phyloP scores from a whole-genome alignment of 257 asterid species.

The Eucommia ulmoides region DNA sequence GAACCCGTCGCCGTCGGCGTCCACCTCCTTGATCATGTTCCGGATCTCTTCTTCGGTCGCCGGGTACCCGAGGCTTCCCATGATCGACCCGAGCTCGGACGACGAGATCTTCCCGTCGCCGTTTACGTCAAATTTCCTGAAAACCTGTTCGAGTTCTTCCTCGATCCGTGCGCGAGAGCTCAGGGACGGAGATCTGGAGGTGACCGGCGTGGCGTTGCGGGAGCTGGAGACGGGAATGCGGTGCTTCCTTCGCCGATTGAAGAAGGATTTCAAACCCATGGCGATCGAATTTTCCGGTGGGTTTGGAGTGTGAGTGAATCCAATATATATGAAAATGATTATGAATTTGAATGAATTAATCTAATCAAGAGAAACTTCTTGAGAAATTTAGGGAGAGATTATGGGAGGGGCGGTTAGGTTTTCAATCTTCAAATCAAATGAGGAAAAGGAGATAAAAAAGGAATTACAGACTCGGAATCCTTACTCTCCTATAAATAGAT shows the following conservation, averaged over 20 bases:
- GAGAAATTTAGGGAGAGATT: too few relatives aligned
- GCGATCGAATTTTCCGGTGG: too few relatives aligned
- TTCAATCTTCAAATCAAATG: too few relatives aligned
- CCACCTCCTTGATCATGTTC: conserved; percentile 16
- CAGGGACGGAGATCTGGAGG: background rate
- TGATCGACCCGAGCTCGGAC: conserved; percentile 10
- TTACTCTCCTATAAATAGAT: too few relatives aligned
- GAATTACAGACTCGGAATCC: too few relatives aligned
- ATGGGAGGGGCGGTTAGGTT: too few relatives aligned
- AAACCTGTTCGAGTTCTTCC: conserved; percentile 16
- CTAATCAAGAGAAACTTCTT: too few relatives aligned
- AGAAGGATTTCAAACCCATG: background rate
- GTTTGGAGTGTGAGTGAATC: too few relatives aligned
- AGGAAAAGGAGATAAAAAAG: too few relatives aligned
- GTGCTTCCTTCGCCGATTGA: background rate
- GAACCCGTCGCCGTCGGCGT: conserved; percentile 24
- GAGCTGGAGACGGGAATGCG: background rate
- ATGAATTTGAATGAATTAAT: too few relatives aligned
- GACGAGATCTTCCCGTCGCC: conserved; percentile 18
- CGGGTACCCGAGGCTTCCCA: conserved; percentile 11
- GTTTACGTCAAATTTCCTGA: conserved; percentile 22
- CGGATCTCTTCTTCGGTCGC: conserved; percentile 12
- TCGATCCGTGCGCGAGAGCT: background rate
- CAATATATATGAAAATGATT: too few relatives aligned
- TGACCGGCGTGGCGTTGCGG: background rate